Conservation (phyloP, 2,329 filamentous ascomycete species). For the Alternaria angustiovoidea region DNA sequence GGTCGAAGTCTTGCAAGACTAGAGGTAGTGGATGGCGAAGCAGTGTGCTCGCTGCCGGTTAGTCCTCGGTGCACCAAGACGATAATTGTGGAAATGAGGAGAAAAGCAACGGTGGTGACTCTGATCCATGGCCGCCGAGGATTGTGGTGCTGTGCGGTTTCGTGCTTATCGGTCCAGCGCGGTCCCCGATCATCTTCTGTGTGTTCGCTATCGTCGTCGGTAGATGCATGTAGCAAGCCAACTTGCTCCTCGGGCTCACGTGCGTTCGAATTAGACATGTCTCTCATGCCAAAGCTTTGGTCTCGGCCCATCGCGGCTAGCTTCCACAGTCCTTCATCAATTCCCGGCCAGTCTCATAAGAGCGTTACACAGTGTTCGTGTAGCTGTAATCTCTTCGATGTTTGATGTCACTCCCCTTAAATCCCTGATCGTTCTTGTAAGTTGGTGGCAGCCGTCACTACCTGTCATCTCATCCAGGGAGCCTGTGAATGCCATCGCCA, state of each 20-base stretch:
- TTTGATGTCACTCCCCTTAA: not conserved
- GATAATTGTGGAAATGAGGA: conserved; percentile 21
- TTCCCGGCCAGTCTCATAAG: not conserved
- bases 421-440: not conserved
- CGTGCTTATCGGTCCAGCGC: conserved; percentile 12
- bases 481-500: not conserved
- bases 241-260: conserved; percentile 25
- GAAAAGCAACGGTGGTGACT: conserved; percentile 15
- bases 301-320: conserved; percentile 3
- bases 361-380: not conserved
- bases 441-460: not conserved
- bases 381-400: not conserved
- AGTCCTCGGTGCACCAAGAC: not conserved
- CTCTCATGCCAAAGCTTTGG: conserved; percentile 16
- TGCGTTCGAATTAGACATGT: conserved; percentile 7
- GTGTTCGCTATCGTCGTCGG: conserved; percentile 17
- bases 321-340: not conserved
- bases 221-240: conserved; percentile 27
- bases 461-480: not conserved
- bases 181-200: conserved; percentile 9
- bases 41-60: not conserved
- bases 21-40: not conserved
- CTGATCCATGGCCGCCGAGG: conserved; percentile 20
- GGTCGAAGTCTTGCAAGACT: conserved; percentile 24
- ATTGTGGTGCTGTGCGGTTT: conserved; percentile 1